A percentile compares a stretch with the other conserved stretches of the same genome.
Evolutionary conservation across 768 basidiomycete genomes (phyloP).

Genomic region (Boletus tylopilopsis): DNA sequence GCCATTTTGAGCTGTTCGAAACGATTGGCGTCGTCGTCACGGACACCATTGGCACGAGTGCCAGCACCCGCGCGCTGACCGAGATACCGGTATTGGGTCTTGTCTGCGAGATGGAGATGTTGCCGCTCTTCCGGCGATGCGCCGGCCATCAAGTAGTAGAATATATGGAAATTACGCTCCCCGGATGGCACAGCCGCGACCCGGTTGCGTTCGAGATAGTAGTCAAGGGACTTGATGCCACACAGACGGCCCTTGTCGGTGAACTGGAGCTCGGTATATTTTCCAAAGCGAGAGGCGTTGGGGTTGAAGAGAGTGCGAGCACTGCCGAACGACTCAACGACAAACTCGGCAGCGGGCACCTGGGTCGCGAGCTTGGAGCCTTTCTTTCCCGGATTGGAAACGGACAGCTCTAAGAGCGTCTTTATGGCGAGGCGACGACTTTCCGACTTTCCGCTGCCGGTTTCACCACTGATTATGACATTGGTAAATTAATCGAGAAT

Average conservation of each 20-base stretch:
- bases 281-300: slow-evolving; percentile 95
- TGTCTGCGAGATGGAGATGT: slow-evolving; percentile 81
- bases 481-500: background rate
- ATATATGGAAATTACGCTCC: slow-evolving; percentile 96
- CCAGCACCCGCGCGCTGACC: slow-evolving; percentile 57
- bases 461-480: slow-evolving; percentile 67
- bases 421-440: slow-evolving; percentile 88
- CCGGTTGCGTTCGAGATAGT: slow-evolving; percentile 89
- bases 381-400: slow-evolving; percentile 88
- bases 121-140: slow-evolving; percentile 84
- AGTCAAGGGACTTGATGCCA: slow-evolving; percentile 93
- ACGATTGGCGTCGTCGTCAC: slow-evolving; percentile 78
- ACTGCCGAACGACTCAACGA: slow-evolving; percentile 92
- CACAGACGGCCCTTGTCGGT: slow-evolving; percentile 84
- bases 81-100: slow-evolving; percentile 81
- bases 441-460: slow-evolving; percentile 92
- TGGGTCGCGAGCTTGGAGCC: slow-evolving; percentile 84
- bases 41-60: slow-evolving; percentile 42
- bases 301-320: slow-evolving; percentile 90
- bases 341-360: slow-evolving; percentile 91
- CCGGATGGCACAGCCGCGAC: slow-evolving; percentile 86
- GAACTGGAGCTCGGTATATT: slow-evolving; percentile 98
- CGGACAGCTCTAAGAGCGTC: slow-evolving; percentile 84
- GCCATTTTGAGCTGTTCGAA: slow-evolving; percentile 95
- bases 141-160: slow-evolving; percentile 94